Base-by-base conservation (phyloP, 306 rosid genomes). In the Ziziphus jujuba region DNA sequence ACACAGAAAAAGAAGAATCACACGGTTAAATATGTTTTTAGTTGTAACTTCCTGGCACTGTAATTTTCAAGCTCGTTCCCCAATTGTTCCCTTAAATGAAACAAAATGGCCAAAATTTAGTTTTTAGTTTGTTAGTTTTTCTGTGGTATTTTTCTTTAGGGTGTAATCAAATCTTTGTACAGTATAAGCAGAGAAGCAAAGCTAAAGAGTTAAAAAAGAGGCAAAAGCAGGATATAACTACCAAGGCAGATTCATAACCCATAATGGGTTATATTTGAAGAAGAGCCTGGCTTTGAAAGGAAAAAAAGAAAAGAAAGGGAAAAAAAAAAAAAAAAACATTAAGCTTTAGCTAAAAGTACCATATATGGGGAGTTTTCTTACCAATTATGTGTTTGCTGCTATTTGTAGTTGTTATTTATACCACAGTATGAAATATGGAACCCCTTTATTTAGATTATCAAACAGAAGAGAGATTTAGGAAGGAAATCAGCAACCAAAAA, bases 111-210 rank as follows among this genome's bases (percentile, higher is more conserved):
- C 70, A 51, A 64, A 66, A 34, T 73, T 50, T 73, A 80, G 87
- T n/a, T 59, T 33, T 10, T 65, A 63, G 79, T 55, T 55, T 69
- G 56, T 64, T 75, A 68, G 85, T 20, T 73, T 35, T n/a, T n/a
- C n/a, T n/a, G n/a, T n/a, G n/a, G n/a, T 76, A 47, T 70, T 75
- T 67, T 75, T 65, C 45, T 64, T 51, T 73, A 65, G 78, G 79
- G 83, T 77, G 78, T 76, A 73, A 51, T 44, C 66, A 68, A 84
- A 83, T 76, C 63, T 79, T 61, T 89, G 87, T 87, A 87, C 82
- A 87, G 87, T 81, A 70, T 84, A 69, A 88, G 84, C 70, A 62
- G 67, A 60, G 52, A 44, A 50, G 28, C 67, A 64, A 60, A 21
- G 61, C 45, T 25, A 59, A 73, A 73, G 75, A 49, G 74, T 71